Evolutionary conservation across 768 basidiomycete genomes (phyloP).

Genomic region (Lyophyllum decastes): DNA sequence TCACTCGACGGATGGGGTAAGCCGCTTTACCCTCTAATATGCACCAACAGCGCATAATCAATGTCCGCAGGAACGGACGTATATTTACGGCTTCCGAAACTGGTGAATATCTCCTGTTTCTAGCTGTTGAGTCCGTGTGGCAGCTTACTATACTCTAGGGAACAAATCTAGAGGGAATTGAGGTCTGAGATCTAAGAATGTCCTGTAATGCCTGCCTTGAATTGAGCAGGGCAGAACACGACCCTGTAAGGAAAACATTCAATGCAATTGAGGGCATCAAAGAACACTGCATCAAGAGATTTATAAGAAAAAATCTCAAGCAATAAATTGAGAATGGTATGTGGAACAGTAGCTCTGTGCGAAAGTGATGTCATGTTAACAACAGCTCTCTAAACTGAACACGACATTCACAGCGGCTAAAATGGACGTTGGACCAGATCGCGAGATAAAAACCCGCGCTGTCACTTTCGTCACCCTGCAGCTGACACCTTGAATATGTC

Average conservation of each 20-base stretch:
- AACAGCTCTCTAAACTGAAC: no score
- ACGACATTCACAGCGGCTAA: no score
- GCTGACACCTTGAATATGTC: neutral
- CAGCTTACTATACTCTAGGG: constrained; percentile 46
- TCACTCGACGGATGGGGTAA: constrained; percentile 84
- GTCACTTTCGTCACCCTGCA: neutral
- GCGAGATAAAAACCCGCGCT: neutral
- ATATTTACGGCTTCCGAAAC: constrained; percentile 76
- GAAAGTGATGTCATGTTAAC: no score
- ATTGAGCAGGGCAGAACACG: no score
- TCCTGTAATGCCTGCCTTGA: no score
- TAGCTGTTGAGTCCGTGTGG: neutral
- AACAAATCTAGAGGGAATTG: constrained; percentile 83
- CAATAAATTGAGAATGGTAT: neutral
- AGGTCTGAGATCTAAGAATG: constrained; percentile 46
- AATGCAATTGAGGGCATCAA: no score
- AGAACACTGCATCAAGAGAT: neutral
- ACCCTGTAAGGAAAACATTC: no score
- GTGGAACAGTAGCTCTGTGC: no score
- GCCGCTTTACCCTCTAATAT: constrained; percentile 20
- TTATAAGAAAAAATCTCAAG: neutral
- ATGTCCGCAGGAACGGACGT: constrained; percentile 70
- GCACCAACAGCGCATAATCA: constrained; percentile 2
- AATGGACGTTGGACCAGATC: no score
- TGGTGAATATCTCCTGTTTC: constrained; percentile 46